Percentiles rank a stretch among this genome's conserved stretches.
phyloP scores from a whole-genome alignment of 2,329 filamentous ascomycete genomes.

The Lecanosticta acicola region DNA sequence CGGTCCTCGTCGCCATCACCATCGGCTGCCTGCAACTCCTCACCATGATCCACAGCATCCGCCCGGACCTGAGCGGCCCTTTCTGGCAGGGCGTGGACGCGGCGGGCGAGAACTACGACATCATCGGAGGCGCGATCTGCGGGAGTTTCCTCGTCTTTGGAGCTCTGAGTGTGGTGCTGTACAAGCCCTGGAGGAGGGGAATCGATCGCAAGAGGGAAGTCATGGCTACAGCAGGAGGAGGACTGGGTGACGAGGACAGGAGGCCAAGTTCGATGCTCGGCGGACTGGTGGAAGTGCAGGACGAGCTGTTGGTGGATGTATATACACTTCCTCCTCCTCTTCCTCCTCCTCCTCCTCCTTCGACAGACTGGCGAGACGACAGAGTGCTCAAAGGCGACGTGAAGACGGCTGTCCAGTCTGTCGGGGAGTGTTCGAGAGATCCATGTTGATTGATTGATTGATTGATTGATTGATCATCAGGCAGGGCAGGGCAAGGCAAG shows the following conservation, averaged over 20 bases:
- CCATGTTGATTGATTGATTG: neutral
- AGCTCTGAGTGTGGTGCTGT: conserved; percentile 64
- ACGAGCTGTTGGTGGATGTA: conserved; percentile 12
- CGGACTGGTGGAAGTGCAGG: conserved; percentile 11
- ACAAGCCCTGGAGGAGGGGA: conserved; percentile 69
- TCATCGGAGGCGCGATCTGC: conserved; percentile 81
- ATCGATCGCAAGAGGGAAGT: conserved; percentile 38
- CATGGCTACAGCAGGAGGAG: conserved; percentile 3
- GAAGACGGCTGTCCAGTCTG: conserved; percentile 10
- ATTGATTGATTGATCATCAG: too few relatives aligned
- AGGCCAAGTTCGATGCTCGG: conserved; percentile 1
- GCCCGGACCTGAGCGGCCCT: conserved; percentile 60
- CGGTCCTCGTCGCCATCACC: conserved; percentile 74
- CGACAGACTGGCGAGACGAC: conserved; percentile 3
- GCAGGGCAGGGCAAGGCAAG: too few relatives aligned
- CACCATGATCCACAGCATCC: conserved; percentile 67
- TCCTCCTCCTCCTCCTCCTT: too few relatives aligned
- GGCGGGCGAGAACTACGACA: conserved; percentile 74
- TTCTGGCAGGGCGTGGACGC: conserved; percentile 87
- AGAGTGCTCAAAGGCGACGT: conserved; percentile 8
- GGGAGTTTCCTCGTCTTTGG: conserved; percentile 77
- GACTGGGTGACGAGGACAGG: conserved; percentile 3
- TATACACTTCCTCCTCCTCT: too few relatives aligned
- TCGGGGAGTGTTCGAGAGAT: conserved; percentile 9
- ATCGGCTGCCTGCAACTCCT: conserved; percentile 83